Conservation (phyloP, 306 rosid species). For the Lupinus albus region DNA sequence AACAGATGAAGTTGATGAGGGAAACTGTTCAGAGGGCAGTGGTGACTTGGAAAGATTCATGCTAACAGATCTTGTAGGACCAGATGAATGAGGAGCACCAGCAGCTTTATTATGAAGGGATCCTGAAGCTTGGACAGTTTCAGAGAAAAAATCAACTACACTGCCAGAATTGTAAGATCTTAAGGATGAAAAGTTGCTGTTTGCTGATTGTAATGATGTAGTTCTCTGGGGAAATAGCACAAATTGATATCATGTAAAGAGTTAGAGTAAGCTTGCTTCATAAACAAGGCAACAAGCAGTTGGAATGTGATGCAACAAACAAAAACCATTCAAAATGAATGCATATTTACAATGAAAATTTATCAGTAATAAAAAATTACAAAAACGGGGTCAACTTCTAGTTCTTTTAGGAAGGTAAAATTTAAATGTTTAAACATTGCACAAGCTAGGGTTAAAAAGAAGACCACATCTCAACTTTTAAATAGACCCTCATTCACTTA, state of each 20-base stretch:
- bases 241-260: constrained; percentile 37
- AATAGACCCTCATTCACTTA: not conserved
- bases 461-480: constrained; percentile 25
- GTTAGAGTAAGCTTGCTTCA: constrained; percentile 25
- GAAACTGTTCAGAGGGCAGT: constrained; percentile 28
- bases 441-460: not conserved
- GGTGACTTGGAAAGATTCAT: constrained; percentile 53
- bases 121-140: constrained; percentile 51
- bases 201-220: constrained; percentile 55
- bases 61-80: constrained; percentile 54
- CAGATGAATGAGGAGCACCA: constrained; percentile 43
- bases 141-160: constrained; percentile 51
- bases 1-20: constrained; percentile 49
- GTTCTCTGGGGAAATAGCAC: constrained; percentile 55
- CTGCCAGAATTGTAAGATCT: constrained; percentile 58
- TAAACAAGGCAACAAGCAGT: constrained; percentile 35
- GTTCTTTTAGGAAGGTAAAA: not conserved
- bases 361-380: constrained; percentile 12
- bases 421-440: constrained; percentile 6
- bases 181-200: constrained; percentile 51
- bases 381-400: not conserved
- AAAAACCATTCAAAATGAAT: constrained; percentile 2
- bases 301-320: constrained; percentile 24
- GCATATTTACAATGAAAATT: not conserved
- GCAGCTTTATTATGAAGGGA: constrained; percentile 45